These are phyloP conservation scores for Metschnikowia borealis DNA, from an alignment of 805 yeast species.

Conservation along the genomic window DNA sequence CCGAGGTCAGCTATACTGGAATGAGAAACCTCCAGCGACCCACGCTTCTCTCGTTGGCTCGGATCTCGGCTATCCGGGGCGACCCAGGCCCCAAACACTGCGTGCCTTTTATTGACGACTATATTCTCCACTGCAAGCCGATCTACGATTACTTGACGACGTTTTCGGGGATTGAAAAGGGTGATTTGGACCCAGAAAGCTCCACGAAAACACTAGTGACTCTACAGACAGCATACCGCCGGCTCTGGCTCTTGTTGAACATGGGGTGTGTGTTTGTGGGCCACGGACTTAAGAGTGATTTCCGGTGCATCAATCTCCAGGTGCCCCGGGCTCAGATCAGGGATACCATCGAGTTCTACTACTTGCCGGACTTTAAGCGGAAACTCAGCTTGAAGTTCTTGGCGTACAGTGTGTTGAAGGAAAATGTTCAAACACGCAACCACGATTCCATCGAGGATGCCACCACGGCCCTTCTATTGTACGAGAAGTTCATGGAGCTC, in stretches of 20 bases:
- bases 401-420: slow-evolving; percentile 71
- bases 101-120: slow-evolving; percentile 87
- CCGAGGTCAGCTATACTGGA: slow-evolving; percentile 75
- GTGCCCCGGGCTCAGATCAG: slow-evolving; percentile 83
- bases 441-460: slow-evolving; percentile 99
- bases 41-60: slow-evolving; percentile 70
- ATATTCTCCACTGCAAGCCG: slow-evolving; percentile 66
- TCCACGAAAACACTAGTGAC: slow-evolving; percentile 72
- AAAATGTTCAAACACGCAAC: slow-evolving; percentile 83
- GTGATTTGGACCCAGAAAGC: slow-evolving; percentile 71
- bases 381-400: slow-evolving; percentile 80
- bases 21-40: slow-evolving; percentile 68
- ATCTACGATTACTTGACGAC: slow-evolving; percentile 85
- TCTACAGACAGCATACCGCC: slow-evolving; percentile 77
- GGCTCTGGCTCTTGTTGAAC: slow-evolving; percentile 85
- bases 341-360: slow-evolving; percentile 82
- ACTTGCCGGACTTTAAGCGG: slow-evolving; percentile 69
- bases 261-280: slow-evolving; percentile 92
- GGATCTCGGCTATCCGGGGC: slow-evolving; percentile 83
- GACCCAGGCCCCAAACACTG: slow-evolving; percentile 62
- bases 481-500: slow-evolving; percentile 66
- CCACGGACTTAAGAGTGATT: slow-evolving; percentile 88
- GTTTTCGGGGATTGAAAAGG: slow-evolving; percentile 90
- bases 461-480: slow-evolving; percentile 72
- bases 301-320: slow-evolving; percentile 85